These are phyloP conservation scores for Ricinus communis DNA, from an alignment of 345 rosid species.

Conservation along the genomic window DNA sequence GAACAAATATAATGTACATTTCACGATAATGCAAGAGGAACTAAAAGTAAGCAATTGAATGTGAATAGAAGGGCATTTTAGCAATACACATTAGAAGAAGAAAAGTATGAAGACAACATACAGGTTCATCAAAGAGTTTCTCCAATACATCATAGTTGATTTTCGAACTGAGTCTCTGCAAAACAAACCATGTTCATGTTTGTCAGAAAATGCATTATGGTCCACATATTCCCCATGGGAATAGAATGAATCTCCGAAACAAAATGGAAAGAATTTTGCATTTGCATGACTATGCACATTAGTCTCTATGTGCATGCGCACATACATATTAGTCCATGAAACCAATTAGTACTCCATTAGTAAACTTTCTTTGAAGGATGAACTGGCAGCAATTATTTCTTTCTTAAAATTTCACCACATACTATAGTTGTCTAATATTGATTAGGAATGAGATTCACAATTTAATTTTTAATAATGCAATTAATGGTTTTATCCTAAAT, in stretches of 20 bases:
- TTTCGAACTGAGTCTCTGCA: slow-evolving; percentile 68
- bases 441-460: no score
- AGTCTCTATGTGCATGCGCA: neutral
- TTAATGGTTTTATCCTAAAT: no score
- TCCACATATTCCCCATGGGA: no score
- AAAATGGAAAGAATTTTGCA: neutral
- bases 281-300: neutral
- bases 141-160: slow-evolving; percentile 68
- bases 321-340: no score
- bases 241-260: neutral
- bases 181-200: slow-evolving; percentile 4
- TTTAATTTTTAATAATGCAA: no score
- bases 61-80: neutral
- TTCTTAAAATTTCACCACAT: no score
- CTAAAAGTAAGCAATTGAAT: slow-evolving; percentile 1
- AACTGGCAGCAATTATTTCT: no score
- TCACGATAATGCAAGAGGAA: neutral
- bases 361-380: no score
- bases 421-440: no score
- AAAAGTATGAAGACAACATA: slow-evolving; percentile 31
- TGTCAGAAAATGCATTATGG: neutral
- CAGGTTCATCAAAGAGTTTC: slow-evolving; percentile 64
- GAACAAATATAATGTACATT: neutral
- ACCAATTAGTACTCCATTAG: no score
- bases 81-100: neutral